These are phyloP conservation scores for Epichloe glyceriae DNA, from an alignment of 2,329 filamentous ascomycete genomes.

Conservation along the genomic window DNA sequence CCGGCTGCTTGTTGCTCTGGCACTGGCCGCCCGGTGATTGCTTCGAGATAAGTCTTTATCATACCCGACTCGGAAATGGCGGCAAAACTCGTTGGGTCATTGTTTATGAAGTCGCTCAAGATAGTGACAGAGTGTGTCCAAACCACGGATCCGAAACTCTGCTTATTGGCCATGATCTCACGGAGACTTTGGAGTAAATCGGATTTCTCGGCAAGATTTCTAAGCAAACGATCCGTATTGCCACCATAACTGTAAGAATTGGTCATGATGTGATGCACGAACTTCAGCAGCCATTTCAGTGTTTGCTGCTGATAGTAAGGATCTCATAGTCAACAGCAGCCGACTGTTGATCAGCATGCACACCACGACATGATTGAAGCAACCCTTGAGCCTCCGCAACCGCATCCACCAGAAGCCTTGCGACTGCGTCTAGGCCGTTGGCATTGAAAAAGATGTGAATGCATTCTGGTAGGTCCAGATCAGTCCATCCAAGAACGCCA, in stretches of 20 bases:
- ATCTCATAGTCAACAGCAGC: constrained; percentile 85
- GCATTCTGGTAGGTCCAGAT: constrained; percentile 77
- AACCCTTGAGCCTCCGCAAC: constrained; percentile 56
- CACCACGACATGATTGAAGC: constrained; percentile 57
- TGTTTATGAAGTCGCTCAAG: constrained; percentile 92
- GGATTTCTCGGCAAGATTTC: constrained; percentile 89
- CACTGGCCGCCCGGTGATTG: constrained; percentile 50
- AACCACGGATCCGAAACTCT: constrained; percentile 76
- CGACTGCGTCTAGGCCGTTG: constrained; percentile 78
- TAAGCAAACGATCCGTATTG: constrained; percentile 77
- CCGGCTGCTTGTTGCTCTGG: constrained; percentile 16
- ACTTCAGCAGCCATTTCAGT: constrained; percentile 87
- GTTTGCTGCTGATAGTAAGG: constrained; percentile 85
- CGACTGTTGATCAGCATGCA: constrained; percentile 56
- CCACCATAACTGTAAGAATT: constrained; percentile 56
- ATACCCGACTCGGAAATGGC: constrained; percentile 91
- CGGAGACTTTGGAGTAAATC: constrained; percentile 68
- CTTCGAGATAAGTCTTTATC: constrained; percentile 72
- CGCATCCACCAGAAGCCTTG: constrained; percentile 72
- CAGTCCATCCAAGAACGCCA: constrained; percentile 79
- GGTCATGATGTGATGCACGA: constrained; percentile 89
- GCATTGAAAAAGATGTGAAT: constrained; percentile 72
- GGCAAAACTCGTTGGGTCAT: constrained; percentile 93
- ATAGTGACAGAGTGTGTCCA: constrained; percentile 94
- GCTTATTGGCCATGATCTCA: constrained; percentile 67